Evolutionary conservation across 768 basidiomycete genomes (phyloP), one percentile per base, ranked within the genome.

Genomic region (Coprinopsis cinerea): DNA sequence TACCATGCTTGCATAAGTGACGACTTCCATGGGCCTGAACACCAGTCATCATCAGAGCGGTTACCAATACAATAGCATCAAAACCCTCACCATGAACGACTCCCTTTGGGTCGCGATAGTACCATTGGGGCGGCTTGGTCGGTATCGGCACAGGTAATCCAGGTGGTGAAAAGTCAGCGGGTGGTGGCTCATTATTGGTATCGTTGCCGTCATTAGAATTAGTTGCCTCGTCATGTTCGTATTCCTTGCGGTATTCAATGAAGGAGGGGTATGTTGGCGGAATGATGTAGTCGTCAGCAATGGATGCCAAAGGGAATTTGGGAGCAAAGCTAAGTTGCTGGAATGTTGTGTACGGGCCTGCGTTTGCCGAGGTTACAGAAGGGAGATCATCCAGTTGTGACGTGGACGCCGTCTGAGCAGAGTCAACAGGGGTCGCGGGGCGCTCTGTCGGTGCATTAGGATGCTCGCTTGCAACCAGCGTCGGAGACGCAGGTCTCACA

Each of bases 251-350:
- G 61, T 91, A 87, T 37, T 81, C 75, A 52, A 89, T 66, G 65
- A 92, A 90, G 35, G 81, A 74, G 11, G 82, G 78, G 66, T 95
- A 95, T 53, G 90, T 90, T 0, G 92, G 92, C 6, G 92, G 92
- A 45, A 95, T 95, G 50, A 91, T 79, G 64, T 89, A 95, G 35
- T 92, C 89, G 59, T 93, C 88, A 24, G 91, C 87, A 47, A 95
- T 88, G 0, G 86, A 79, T 23, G 87, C 86, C 47, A 93, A 72
- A n/a, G 92, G 92, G 58, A 95, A 90, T 44, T 77, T 83, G 9
- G 92, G 92, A 2, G 92, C 79, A 59, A 91, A 93, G 6, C 74
- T 76, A 14, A 95, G 70, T 67, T 95, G 92, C 61, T 93, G 92
- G 69, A 95, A 94, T 5, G 90, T 93, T 17, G 88, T 90, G 62